phyloP scores from a whole-genome alignment of 805 yeast genomes.

The Barnettozyma wickerhamii region DNA sequence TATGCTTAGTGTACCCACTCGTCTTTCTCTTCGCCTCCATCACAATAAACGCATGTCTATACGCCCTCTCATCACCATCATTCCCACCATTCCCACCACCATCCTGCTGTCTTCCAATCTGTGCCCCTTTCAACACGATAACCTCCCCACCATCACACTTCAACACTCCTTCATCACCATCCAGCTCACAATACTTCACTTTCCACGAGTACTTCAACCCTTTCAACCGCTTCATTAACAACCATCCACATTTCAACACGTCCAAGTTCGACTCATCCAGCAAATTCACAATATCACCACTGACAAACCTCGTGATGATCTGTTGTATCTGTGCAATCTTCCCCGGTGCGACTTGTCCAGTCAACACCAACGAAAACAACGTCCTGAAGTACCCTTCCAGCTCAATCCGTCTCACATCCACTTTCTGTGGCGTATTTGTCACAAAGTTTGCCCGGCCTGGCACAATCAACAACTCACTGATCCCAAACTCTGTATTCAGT shows the following conservation, averaged over 20 bases:
- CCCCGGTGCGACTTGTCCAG: constrained; percentile 43
- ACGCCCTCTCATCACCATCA: constrained; percentile 28
- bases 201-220: constrained; percentile 67
- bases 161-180: constrained; percentile 51
- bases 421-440: constrained; percentile 57
- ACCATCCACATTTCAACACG: constrained; percentile 56
- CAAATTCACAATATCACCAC: constrained; percentile 61
- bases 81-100: constrained; percentile 13
- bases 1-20: constrained; percentile 42
- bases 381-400: constrained; percentile 58
- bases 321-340: constrained; percentile 16
- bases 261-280: constrained; percentile 49
- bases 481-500: constrained; percentile 45
- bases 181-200: constrained; percentile 53
- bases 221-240: constrained; percentile 54
- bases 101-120: constrained; percentile 48
- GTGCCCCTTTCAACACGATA: constrained; percentile 45
- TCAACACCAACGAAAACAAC: constrained; percentile 45
- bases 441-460: constrained; percentile 62
- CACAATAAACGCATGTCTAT: constrained; percentile 57
- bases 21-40: constrained; percentile 40
- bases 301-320: constrained; percentile 55
- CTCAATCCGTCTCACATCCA: constrained; percentile 53
- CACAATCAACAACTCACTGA: constrained; percentile 48
- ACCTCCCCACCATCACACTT: constrained; percentile 56